Conservation (phyloP, 768 basidiomycete species). For the Suillus hirtellus region DNA sequence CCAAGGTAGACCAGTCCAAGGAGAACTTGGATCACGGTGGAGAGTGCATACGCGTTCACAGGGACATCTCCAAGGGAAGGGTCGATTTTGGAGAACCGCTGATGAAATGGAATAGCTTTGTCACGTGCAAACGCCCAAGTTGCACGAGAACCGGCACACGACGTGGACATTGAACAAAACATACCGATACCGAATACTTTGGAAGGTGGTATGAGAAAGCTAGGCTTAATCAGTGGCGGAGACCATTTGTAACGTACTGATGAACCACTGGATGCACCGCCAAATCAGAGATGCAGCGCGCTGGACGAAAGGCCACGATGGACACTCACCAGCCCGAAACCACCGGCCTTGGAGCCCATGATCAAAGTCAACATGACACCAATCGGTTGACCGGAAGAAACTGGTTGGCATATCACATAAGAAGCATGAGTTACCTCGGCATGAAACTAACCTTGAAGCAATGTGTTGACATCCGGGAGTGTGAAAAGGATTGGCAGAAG, state of each 20-base stretch:
- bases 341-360: conserved; percentile 62
- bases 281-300: neutral
- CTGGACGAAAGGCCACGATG: conserved; percentile 2
- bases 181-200: conserved; percentile 54
- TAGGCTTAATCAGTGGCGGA: neutral
- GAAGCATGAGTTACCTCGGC: neutral
- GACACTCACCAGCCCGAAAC: conserved; percentile 55
- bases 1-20: conserved; percentile 66
- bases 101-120: conserved; percentile 58
- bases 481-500: conserved; percentile 67
- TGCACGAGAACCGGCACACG: conserved; percentile 65
- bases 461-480: conserved; percentile 53
- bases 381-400: conserved; percentile 62
- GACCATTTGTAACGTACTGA: conserved; percentile 31
- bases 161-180: conserved; percentile 68
- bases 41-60: conserved; percentile 60
- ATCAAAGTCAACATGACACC: conserved; percentile 62
- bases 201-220: conserved; percentile 7
- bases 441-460: conserved; percentile 48
- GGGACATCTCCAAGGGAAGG: conserved; percentile 47
- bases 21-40: conserved; percentile 55
- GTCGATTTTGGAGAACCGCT: conserved; percentile 48
- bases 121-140: conserved; percentile 76
- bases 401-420: conserved; percentile 29
- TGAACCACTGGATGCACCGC: conserved; percentile 38